phyloP scores from a whole-genome alignment of 495 filamentous ascomycete genomes.

The Penicillium chermesinum region DNA sequence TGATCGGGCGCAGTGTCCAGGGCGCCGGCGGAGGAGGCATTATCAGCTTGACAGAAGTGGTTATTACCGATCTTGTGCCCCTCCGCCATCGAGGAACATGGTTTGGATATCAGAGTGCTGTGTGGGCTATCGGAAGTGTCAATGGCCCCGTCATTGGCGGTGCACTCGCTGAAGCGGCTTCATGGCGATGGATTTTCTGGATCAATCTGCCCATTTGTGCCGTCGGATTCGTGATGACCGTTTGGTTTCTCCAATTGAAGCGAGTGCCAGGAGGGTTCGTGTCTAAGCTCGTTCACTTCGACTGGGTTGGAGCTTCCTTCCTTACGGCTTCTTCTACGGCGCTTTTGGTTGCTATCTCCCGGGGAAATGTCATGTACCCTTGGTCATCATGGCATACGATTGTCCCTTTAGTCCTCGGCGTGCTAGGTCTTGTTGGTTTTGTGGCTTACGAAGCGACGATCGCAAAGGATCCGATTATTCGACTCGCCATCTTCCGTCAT shows the following conservation, averaged over 20 bases:
- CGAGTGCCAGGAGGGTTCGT: constrained; percentile 21
- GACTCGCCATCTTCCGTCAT: constrained; percentile 38
- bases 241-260: constrained; percentile 36
- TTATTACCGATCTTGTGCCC: constrained; percentile 61
- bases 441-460: constrained; percentile 39
- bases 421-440: constrained; percentile 35
- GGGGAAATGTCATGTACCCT: constrained; percentile 41
- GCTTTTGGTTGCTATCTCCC: constrained; percentile 42
- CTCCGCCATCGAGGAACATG: constrained; percentile 37
- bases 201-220: constrained; percentile 50
- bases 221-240: constrained; percentile 33
- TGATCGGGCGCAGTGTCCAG: constrained; percentile 59
- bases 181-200: constrained; percentile 52
- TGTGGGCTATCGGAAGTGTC: constrained; percentile 60
- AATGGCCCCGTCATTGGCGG: constrained; percentile 62
- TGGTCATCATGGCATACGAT: constrained; percentile 46
- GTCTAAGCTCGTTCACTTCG: constrained; percentile 41
- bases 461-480: constrained; percentile 42
- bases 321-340: constrained; percentile 43
- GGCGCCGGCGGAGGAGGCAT: constrained; percentile 68
- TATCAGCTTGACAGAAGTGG: constrained; percentile 54
- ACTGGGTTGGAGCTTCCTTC: constrained; percentile 51
- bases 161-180: constrained; percentile 54
- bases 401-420: constrained; percentile 52
- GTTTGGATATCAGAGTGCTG: constrained; percentile 40